phyloP scores from a whole-genome alignment of 805 yeast species.

The Metschnikowia koreensis region DNA sequence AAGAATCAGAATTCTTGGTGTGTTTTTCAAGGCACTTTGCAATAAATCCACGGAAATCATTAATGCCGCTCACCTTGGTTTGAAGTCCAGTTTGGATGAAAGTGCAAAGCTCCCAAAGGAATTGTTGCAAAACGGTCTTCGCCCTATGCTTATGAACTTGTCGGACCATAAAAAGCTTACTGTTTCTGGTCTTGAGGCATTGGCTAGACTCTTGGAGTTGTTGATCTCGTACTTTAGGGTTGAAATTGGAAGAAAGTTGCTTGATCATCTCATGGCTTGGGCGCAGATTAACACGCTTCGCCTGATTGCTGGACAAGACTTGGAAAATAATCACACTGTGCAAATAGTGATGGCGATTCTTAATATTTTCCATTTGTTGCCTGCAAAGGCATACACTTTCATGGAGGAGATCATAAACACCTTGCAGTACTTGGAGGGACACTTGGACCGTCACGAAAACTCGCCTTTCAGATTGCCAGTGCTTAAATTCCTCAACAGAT shows the following conservation, averaged over 20 bases:
- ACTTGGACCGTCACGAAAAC: conserved; percentile 75
- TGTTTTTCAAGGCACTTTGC: conserved; percentile 89
- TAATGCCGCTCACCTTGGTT: conserved; percentile 89
- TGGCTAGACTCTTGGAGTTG: conserved; percentile 81
- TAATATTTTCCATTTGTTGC: conserved; percentile 86
- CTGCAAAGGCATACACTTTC: conserved; percentile 88
- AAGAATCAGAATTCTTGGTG: conserved; percentile 82
- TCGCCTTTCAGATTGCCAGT: conserved; percentile 93
- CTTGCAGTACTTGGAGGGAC: conserved; percentile 74
- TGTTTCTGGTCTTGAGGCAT: conserved; percentile 85
- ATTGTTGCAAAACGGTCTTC: conserved; percentile 86
- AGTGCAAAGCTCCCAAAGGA: conserved; percentile 92
- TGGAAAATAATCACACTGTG: conserved; percentile 77
- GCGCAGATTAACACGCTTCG: conserved; percentile 80
- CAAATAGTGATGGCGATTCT: conserved; percentile 86
- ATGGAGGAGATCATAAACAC: conserved; percentile 83
- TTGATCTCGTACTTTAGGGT: conserved; percentile 92
- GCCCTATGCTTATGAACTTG: conserved; percentile 93
- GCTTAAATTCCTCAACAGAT: conserved; percentile 80
- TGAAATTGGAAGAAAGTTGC: conserved; percentile 88
- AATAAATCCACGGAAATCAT: conserved; percentile 83
- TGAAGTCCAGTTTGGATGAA: conserved; percentile 77
- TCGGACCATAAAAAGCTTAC: conserved; percentile 91
- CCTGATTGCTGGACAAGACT: conserved; percentile 73
- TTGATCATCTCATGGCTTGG: conserved; percentile 95